Evolutionary conservation across 345 rosid species (phyloP), one percentile per base, ranked within the genome.

Genomic region (Acer negundo): DNA sequence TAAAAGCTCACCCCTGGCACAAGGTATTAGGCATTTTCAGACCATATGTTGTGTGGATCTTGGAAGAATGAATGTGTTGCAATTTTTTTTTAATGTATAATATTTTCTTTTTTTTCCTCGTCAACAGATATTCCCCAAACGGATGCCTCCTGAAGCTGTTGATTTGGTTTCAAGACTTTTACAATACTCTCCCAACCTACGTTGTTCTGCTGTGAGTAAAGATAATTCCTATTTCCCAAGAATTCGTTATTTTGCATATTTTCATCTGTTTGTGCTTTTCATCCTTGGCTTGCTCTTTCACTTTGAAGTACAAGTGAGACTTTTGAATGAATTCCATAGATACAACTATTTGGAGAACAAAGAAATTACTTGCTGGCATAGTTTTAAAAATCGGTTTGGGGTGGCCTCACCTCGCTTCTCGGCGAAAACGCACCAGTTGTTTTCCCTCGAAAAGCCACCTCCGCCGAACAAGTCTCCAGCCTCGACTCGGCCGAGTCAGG

Each of bases 1-100:
- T 95, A 47, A 95, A 95, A 82, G 99, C 99, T 79, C 99, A 93
- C 80, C 99, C 99, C 4, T 95, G 99, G 99, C 99, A 95, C 83
- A 95, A 96, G 97, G 99, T 95, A 86, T 38, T 19, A 49, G 58
- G 38, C 44, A 74, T 74, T 31, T 62, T 38, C 67, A 28, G 72
- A 67, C 38, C 38, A 28, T 64, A 31, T 75, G 46, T 49, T 24
- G 1, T 31, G 40, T 70, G 65, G 70, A 56, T 71, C 40, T 17
- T 22, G 17, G 20, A 58, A 23, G 20, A 42, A 15, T 44, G 59
- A 72, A 73, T 3, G 22, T 67, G 20, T 62, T 53, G 20, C 42
- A 12, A 15, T 67, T 53, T 72, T 70, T 51, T 31, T 7, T 49
- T 40, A 2, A 20, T 7, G n/a, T 49, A 35, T 24, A 26, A 58